Percentiles rank a stretch among this genome's conserved stretches.
Conservation (phyloP, 1,284 basidiomycete species). For the Macrocybe sp. region DNA sequence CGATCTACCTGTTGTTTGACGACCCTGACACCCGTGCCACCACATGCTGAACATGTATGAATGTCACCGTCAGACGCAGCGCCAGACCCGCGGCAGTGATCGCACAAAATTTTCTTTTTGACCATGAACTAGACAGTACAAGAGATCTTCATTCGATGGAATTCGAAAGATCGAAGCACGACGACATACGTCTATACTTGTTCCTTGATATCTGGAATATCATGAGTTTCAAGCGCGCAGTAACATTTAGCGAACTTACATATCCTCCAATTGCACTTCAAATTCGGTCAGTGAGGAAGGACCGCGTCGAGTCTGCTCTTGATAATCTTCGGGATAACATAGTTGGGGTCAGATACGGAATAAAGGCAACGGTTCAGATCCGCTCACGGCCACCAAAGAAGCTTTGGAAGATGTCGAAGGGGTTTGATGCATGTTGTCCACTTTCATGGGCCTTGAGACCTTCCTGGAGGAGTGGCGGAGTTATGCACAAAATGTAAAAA, state of each 20-base stretch:
- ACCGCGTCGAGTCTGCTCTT: constrained; percentile 74
- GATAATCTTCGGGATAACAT: constrained; percentile 26
- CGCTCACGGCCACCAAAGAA: constrained; percentile 85
- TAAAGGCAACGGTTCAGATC: constrained; percentile 12
- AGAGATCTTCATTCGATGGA: constrained; percentile 1
- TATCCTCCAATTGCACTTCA: constrained; percentile 80
- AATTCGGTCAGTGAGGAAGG: constrained; percentile 84
- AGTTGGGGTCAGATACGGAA: not conserved
- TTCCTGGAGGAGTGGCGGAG: constrained; percentile 41
- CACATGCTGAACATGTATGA: constrained; percentile 74
- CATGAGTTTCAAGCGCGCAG: constrained; percentile 5
- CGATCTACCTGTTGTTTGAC: constrained; percentile 69
- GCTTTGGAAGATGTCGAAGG: constrained; percentile 89
- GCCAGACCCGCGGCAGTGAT: constrained; percentile 89
- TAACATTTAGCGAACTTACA: constrained; percentile 43
- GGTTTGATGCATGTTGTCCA: constrained; percentile 70
- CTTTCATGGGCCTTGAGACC: constrained; percentile 85
- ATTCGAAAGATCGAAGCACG: not conserved
- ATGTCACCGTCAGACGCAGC: constrained; percentile 86
- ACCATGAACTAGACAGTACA: constrained; percentile 70
- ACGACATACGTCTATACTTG: constrained; percentile 70
- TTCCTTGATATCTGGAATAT: constrained; percentile 61
- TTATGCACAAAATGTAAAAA: constrained; percentile 4
- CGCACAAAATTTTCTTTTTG: constrained; percentile 85
- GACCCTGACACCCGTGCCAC: constrained; percentile 81